These are phyloP conservation scores for Cadophora sp. DNA, from an alignment of 2,329 filamentous ascomycete species.

Conservation along the genomic window DNA sequence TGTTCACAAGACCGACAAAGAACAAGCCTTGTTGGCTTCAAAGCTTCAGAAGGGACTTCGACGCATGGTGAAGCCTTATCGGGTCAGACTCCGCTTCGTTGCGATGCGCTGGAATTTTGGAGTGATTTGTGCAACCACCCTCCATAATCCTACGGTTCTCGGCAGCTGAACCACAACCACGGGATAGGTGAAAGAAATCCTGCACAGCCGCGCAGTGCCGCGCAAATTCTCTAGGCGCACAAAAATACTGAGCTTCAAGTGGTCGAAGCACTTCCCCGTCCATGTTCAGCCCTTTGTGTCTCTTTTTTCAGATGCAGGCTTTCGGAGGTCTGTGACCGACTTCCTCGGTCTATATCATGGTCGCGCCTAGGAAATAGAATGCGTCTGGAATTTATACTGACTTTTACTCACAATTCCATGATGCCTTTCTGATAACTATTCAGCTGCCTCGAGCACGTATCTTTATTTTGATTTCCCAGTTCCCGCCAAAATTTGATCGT, in stretches of 20 bases:
- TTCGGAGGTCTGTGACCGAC: background rate
- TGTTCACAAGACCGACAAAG: background rate
- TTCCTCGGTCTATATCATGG: background rate
- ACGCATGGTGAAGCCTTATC: background rate
- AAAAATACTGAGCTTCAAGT: background rate
- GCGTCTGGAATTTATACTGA: background rate
- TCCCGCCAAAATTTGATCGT: background rate
- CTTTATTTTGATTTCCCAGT: background rate
- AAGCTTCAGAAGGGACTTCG: background rate
- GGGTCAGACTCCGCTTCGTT: background rate
- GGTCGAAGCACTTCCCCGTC: background rate
- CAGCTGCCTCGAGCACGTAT: background rate
- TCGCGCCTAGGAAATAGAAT: background rate
- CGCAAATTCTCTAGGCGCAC: background rate
- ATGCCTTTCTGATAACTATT: background rate
- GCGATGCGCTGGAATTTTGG: background rate
- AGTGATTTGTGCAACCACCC: slow-evolving; percentile 1
- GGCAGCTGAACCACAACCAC: slow-evolving; percentile 12
- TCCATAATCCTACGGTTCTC: background rate
- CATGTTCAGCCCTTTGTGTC: background rate
- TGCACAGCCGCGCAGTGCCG: slow-evolving; percentile 5
- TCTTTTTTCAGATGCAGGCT: background rate
- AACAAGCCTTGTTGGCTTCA: background rate
- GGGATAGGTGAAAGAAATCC: background rate
- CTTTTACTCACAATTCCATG: background rate